Percentiles rank a stretch among this genome's conserved stretches.
phyloP scores from a whole-genome alignment of 305 asterid species.

The Fraxinus platypoda region DNA sequence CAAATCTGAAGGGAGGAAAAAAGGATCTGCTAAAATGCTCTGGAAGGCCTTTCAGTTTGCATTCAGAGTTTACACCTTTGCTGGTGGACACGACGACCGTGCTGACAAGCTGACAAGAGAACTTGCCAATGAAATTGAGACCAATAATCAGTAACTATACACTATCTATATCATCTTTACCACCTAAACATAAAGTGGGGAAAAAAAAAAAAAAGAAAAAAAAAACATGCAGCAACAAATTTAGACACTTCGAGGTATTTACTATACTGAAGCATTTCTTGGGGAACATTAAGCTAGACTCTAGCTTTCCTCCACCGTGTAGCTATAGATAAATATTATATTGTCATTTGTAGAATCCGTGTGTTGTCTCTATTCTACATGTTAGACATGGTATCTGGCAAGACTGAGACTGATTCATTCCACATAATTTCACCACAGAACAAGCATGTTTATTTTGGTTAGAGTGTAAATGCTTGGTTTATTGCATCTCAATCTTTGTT shows the following conservation, averaged over 20 bases:
- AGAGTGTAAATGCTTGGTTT: constrained; percentile 1
- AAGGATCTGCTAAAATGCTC: constrained; percentile 51
- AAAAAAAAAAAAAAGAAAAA: not conserved
- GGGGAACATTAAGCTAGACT: constrained; percentile 29
- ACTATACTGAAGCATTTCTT: constrained; percentile 27
- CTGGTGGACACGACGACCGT: constrained; percentile 95
- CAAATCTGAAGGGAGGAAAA: constrained; percentile 38
- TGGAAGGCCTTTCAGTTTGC: constrained; percentile 98
- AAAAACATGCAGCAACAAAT: constrained; percentile 6
- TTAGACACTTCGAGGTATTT: constrained; percentile 27
- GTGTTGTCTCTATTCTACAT: constrained; percentile 18
- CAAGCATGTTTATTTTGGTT: not conserved
- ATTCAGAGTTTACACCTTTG: constrained; percentile 74
- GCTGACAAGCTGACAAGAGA: constrained; percentile 83
- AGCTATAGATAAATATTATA: not conserved
- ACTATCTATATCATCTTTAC: not conserved
- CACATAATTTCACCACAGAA: constrained; percentile 19
- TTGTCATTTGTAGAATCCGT: constrained; percentile 12
- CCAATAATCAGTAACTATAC: constrained; percentile 32
- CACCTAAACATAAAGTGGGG: not conserved
- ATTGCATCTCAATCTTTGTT: not conserved
- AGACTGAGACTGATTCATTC: constrained; percentile 10
- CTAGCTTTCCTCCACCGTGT: constrained; percentile 28
- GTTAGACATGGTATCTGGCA: constrained; percentile 5
- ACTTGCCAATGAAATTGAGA: constrained; percentile 76